phyloP scores from a whole-genome alignment of 805 yeast genomes.

The Jamesozyma hellenica region DNA sequence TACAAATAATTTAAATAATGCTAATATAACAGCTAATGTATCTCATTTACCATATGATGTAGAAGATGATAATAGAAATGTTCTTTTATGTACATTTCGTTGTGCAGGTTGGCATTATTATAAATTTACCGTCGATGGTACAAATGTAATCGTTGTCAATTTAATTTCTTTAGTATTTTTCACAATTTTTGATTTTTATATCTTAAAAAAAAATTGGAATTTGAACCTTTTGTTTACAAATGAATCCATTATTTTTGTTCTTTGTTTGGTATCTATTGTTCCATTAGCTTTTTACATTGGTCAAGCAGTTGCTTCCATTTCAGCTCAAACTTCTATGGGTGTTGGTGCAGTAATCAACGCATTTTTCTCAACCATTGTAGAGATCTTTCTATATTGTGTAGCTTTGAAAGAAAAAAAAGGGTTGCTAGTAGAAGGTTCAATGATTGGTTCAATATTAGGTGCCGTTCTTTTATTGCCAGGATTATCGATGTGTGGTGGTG shows the following conservation, averaged over 20 bases:
- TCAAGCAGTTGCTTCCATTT: slow-evolving; percentile 97
- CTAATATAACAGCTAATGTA: neutral
- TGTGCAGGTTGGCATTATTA: slow-evolving; percentile 89
- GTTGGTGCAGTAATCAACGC: slow-evolving; percentile 98
- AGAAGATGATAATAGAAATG: slow-evolving; percentile 35
- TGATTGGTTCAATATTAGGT: slow-evolving; percentile 87
- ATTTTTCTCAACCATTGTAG: slow-evolving; percentile 91
- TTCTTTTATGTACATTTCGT: slow-evolving; percentile 82
- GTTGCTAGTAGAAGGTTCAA: slow-evolving; percentile 84
- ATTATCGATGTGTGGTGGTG: slow-evolving; percentile 95
- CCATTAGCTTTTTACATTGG: slow-evolving; percentile 96
- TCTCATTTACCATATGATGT: neutral
- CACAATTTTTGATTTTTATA: slow-evolving; percentile 68
- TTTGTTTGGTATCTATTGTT: slow-evolving; percentile 74
- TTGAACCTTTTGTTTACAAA: slow-evolving; percentile 34
- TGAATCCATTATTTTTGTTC: slow-evolving; percentile 55
- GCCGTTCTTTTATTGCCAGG: slow-evolving; percentile 91
- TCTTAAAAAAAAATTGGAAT: slow-evolving; percentile 42
- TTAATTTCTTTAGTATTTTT: slow-evolving; percentile 68
- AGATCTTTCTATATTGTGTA: slow-evolving; percentile 82
- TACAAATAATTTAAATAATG: slow-evolving; percentile 3
- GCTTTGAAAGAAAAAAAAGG: slow-evolving; percentile 83
- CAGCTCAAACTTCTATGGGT: slow-evolving; percentile 98
- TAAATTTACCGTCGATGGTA: slow-evolving; percentile 93
- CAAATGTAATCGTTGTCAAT: slow-evolving; percentile 85